Base-by-base conservation (phyloP, 2,329 filamentous ascomycete genomes). In the Penicillium rolfsii region DNA sequence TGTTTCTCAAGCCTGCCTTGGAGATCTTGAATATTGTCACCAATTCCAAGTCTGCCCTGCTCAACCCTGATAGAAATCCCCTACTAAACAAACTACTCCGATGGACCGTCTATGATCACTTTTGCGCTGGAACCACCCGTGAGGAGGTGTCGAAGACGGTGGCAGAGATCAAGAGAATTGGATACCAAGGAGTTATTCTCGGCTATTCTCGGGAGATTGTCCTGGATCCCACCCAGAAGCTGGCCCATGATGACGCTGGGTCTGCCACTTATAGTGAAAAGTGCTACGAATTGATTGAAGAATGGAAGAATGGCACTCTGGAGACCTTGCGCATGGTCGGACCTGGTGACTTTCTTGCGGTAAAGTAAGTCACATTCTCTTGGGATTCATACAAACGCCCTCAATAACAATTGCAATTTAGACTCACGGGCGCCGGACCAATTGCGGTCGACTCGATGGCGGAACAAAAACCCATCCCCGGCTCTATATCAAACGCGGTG, bases 31-130 rank as follows among this genome's bases (percentile, higher is more conserved):
- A 82, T 6, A 74, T 84, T 24, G 84, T 96, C 67, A 89, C 93
- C 11, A 83, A 91, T 74, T 88, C 90, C 28, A 84, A 84, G 54
- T 88, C 81, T 59, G 79, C 85, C 1, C 57, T 93, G 0, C 82
- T 95, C 59, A 89, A 89, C 74, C 88, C 92, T 4, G 91, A 96
- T 72, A 82, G 79, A 55, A 97, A 96, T 73, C 86, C 86, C 0
- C 50, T 94, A 1, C 82, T 96, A 16, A 84, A 87, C 46, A 85
- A 81, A 61, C 73, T 93, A 45, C 81, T 97, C 53, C 92, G 93
- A 74, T 85, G 88, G 72, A 96, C 91, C 0, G 93, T 97, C 70
- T 97, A 97, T 74, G 87, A 88, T 26, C 93, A 97, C 71, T 97
- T 96, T 77, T 97, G 93, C 76, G 91, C 91, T 0, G 93, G 93